Evolutionary conservation across 208 protist genomes (phyloP), one percentile per base, ranked within the genome.

Genomic region (Trypanosoma mega): DNA sequence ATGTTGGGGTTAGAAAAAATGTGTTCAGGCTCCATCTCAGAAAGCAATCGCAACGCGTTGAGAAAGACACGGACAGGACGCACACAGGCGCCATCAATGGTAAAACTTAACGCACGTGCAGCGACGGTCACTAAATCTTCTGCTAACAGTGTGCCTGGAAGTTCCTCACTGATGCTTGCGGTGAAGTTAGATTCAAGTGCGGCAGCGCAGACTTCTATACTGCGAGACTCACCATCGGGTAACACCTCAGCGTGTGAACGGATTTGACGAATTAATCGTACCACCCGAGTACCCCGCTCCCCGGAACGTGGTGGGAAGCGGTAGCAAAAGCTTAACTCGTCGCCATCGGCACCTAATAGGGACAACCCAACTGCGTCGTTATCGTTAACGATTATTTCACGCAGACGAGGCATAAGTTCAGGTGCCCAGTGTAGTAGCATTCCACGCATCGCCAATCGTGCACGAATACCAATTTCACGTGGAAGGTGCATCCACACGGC

Each of bases 341-440:
- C 83, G 2, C 89, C 89, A 49, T 95, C 89, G 0, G 85, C 68
- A 4, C 89, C 89, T 48, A 93, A 77, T 18, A 95, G 58, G 23
- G 68, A 53, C 24, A 95, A 64, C 14, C 73, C 75, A 27, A 69
- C 18, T 59, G 70, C 49, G 36, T 37, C 6, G 37, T 63, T 53
- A 45, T 47, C 30, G 16, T 3, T n/a, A n/a, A 23, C 41, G 14
- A 66, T 24, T 67, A 48, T 80, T 58, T 49, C 33, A 9, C 29
- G 23, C 8, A 70, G 43, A 9, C 24, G 31, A 20, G 78, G 74
- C 9, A 80, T 41, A 20, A 88, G 64, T 46, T 72, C 52, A n/a
- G 45, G 21, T 7, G 47, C 56, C 88, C 88, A 92, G 18, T 61
- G 62, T 26, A 48, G 48, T 43, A 95, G 62, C 72, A 89, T 86